Percentiles rank a stretch among this genome's conserved stretches.
Evolutionary conservation across 2,329 filamentous ascomycete species (phyloP).

Genomic region (Tricladium varicosporioides): DNA sequence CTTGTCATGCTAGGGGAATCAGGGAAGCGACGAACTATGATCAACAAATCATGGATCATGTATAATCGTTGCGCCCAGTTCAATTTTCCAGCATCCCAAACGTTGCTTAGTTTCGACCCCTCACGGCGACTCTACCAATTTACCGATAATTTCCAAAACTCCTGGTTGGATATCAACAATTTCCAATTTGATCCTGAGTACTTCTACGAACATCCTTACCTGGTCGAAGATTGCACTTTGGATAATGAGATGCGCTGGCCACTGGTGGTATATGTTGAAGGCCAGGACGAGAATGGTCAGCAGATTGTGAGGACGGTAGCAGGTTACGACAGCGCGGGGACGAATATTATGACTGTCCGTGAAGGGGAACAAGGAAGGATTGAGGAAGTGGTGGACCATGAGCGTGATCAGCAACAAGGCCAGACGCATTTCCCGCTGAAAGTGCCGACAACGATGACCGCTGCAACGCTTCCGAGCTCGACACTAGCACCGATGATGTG

Average conservation of each 20-base stretch:
- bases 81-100: not conserved
- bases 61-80: not conserved
- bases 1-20: not conserved
- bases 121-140: not conserved
- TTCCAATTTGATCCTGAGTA: not conserved
- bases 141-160: not conserved
- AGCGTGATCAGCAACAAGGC: no score
- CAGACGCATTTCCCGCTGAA: no score
- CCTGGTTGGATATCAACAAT: not conserved
- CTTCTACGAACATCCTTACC: not conserved
- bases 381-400: no score
- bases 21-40: not conserved
- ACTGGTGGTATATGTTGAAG: not conserved
- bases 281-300: not conserved
- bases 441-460: no score
- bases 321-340: no score
- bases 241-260: not conserved
- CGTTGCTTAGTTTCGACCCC: not conserved
- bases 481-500: no score
- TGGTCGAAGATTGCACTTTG: not conserved
- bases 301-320: no score
- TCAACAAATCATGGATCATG: not conserved
- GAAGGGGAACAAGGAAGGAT: no score
- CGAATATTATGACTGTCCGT: no score
- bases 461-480: no score